Base-by-base conservation (phyloP, 129 eudicot species). In the Pseudognaphalium luteoalbum region DNA sequence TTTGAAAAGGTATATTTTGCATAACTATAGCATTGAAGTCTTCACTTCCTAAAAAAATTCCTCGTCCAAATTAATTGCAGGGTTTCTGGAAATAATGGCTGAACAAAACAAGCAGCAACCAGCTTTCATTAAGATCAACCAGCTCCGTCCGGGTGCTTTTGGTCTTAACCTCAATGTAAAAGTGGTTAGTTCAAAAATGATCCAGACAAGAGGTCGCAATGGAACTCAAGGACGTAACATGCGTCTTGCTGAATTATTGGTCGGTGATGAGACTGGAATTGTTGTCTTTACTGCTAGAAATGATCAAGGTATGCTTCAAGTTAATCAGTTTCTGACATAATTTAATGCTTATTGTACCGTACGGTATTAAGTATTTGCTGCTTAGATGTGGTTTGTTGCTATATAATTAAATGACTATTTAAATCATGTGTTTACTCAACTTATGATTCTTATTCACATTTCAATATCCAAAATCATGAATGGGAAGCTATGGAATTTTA, bases 261-360 rank as follows among this genome's bases (percentile, higher is more conserved):
- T 87, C 1, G 96, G 96, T 51, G 96, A 89, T 75, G 96, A 89
- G 80, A 87, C 92, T 33, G 96, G 96, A 67, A 79, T 90, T 75
- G 88, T 90, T 63, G 74, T 90, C 76, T 90, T 90, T 76, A 90
- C 96, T 15, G 96, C 96, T 60, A 74, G 96, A 80, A 90, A 90
- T 17, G 92, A 90, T 73, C 96, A 90, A 77, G 96, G 96, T n/a
- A 66, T 52, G 79, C 1, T 72, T 60, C 37, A 34, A 25, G 35
- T 82, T 74, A n/a, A 28, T 25, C 73, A 16, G 5, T 35, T 42
- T 68, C 22, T 33, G 42, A 39, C 41, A 17, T 22, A 66, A 14
- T 54, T 50, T 22, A 16, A 34, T 37, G 52, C 52, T 35, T 76
- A 8, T 14, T 35, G 16, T 56, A 34, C 28, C 22, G 20, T 37